These are phyloP conservation scores for Termitomyces sp. DNA, from an alignment of 1,284 basidiomycete species.

Conservation along the genomic window DNA sequence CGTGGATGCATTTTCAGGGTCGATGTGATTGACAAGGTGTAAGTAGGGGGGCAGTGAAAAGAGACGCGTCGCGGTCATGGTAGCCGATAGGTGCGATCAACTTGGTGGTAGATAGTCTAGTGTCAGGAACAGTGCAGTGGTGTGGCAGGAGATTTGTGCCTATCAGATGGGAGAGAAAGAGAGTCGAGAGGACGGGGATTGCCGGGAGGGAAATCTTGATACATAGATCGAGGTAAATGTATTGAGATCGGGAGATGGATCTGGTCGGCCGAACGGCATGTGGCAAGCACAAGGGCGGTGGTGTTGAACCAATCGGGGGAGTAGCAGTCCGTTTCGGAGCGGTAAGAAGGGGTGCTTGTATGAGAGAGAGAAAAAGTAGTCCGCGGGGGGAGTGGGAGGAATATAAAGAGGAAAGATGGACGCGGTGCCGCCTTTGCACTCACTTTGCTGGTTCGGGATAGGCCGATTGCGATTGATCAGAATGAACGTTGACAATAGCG, in stretches of 20 bases:
- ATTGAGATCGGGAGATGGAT: constrained; percentile 22
- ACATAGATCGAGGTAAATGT: constrained; percentile 22
- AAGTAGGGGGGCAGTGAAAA: not conserved
- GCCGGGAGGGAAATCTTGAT: constrained; percentile 18
- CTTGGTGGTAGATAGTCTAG: no score
- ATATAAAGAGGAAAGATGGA: no score
- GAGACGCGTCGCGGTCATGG: not conserved
- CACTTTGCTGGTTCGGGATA: not conserved
- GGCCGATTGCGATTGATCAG: constrained; percentile 14
- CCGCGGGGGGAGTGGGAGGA: no score
- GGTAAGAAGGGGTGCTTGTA: constrained; percentile 21
- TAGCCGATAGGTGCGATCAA: not conserved
- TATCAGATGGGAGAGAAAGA: constrained; percentile 17
- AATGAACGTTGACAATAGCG: constrained; percentile 19
- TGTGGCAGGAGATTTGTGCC: constrained; percentile 10
- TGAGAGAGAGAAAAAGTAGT: no score
- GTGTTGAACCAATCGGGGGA: constrained; percentile 30
- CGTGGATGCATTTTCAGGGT: not conserved
- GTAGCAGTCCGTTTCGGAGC: constrained; percentile 30
- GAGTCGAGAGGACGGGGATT: constrained; percentile 14
- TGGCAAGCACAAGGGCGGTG: constrained; percentile 25
- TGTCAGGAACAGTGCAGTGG: constrained; percentile 11
- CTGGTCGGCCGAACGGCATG: constrained; percentile 35
- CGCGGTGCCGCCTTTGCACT: no score
- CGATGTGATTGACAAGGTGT: not conserved